Base-by-base conservation (phyloP, 352 stramenopile species). In the Phytophthora megakarya region DNA sequence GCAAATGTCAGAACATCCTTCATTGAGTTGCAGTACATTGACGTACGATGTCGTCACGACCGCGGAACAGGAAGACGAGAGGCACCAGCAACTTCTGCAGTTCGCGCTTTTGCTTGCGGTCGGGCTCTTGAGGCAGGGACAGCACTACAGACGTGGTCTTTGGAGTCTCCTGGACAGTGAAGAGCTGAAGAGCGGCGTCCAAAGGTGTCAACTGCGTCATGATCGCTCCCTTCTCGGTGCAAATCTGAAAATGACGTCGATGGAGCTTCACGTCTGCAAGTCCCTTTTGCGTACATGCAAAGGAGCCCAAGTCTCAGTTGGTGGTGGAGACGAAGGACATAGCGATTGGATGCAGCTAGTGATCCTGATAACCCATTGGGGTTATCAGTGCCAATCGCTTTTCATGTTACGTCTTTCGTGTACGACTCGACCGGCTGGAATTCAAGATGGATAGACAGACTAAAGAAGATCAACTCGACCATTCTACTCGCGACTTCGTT, bases 41-140 rank as follows among this genome's bases (percentile, higher is more conserved):
- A 66, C 65, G 65, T 73, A 93, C 80, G 46, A 92, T 62, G 49
- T 89, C 82, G n/a, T 70, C 67, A 65, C 85, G 82, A 19, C 75
- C 73, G 39, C 76, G 73, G 51, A 93, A 75, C 55, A 92, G 70
- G 70, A 89, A 89, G 42, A 67, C 65, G 30, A 91, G 48, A 28
- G 80, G 70, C 44, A 73, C 51, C 21, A 90, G 11, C 40, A 90
- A 74, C 23, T 78, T 75, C 56, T 78, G 55, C 33, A 73, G 57
- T 10, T 70, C 68, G 32, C 67, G 71, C 45, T 80, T 70, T 38
- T 80, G 58, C 42, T 66, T 73, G 32, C 43, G 46, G 15, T 64
- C 54, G 25, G 28, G 53, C 37, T 71, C 45, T 30, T 47, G 45
- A 8, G 45, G 48, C 45, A 80, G 45, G 3, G 48, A 72, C 30